Evolutionary conservation across 2,329 filamentous ascomycete species (phyloP).

Genomic region (Fusarium sp.): DNA sequence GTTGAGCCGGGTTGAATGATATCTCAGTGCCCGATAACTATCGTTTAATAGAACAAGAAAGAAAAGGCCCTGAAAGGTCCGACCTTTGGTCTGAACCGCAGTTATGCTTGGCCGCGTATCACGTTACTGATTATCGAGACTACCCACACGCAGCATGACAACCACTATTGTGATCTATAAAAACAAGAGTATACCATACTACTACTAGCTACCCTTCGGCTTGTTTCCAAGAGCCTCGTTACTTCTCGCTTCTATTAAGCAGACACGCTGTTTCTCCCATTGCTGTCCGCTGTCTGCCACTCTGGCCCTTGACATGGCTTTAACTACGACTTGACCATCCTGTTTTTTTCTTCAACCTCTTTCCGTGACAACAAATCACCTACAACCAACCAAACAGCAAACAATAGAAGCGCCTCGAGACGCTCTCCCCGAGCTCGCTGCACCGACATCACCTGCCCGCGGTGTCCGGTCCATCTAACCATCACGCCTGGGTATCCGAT

Average conservation of each 20-base stretch:
- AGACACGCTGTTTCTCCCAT: constrained; percentile 33
- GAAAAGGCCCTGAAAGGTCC: not conserved
- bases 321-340: constrained; percentile 28
- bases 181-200: not conserved
- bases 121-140: not conserved
- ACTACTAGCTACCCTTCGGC: not conserved
- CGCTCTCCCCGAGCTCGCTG: constrained; percentile 27
- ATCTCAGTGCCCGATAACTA: not conserved
- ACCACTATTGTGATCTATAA: not conserved
- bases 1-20: not conserved
- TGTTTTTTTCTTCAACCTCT: constrained; percentile 35
- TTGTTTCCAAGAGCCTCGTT: constrained; percentile 28
- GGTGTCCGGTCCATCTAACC: constrained; percentile 40
- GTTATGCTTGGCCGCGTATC: not conserved
- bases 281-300: constrained; percentile 25
- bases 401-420: constrained; percentile 22
- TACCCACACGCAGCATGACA: not conserved
- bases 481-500: constrained; percentile 46
- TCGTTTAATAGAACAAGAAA: not conserved
- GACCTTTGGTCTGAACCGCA: not conserved
- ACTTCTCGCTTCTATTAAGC: constrained; percentile 42
- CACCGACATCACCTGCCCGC: constrained; percentile 36
- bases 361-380: constrained; percentile 33
- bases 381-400: constrained; percentile 35
- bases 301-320: constrained; percentile 21